Conservation (phyloP, 306 rosid genomes). For the Vicia sativa region DNA sequence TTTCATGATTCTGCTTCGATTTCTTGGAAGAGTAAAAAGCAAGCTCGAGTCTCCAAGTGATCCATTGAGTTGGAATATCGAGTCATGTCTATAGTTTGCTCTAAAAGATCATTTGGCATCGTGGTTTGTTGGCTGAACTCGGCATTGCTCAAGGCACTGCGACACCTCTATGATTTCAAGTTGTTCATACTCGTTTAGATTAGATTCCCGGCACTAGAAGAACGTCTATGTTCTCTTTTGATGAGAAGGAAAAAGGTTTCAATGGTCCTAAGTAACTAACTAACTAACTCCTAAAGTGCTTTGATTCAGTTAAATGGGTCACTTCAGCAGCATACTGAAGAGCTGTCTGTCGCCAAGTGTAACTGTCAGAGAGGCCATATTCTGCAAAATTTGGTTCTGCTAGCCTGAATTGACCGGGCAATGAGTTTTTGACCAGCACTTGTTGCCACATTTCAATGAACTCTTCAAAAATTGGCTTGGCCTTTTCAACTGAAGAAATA, state of each 20-base stretch:
- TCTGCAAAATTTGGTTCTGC: conserved; percentile 73
- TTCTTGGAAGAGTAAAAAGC: too few species aligned
- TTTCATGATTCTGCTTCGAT: too few species aligned
- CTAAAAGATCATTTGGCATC: too few species aligned
- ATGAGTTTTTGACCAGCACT: conserved; percentile 66
- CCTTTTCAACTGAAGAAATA: conserved; percentile 73
- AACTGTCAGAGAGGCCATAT: conserved; percentile 73
- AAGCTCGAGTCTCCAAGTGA: too few species aligned
- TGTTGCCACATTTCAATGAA: conserved; percentile 75
- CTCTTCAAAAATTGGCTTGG: conserved; percentile 73
- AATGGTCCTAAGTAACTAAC: conserved; percentile 47
- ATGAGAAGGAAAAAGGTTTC: not conserved
- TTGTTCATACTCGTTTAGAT: too few species aligned
- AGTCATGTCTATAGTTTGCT: too few species aligned
- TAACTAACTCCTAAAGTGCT: conserved; percentile 55
- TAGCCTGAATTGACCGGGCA: conserved; percentile 80
- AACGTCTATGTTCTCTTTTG: not conserved
- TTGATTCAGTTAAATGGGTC: conserved; percentile 75
- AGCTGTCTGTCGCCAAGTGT: conserved; percentile 78
- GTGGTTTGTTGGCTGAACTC: too few species aligned
- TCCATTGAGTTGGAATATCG: too few species aligned
- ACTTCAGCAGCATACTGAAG: conserved; percentile 79
- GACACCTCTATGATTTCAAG: too few species aligned
- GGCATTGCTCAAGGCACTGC: too few species aligned
- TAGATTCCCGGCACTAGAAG: too few species aligned